A percentile compares a stretch with the other conserved stretches of the same genome.
Evolutionary conservation across 192 early-diverging fungal species (phyloP).

Genomic region (Spizellomyces punctatus): DNA sequence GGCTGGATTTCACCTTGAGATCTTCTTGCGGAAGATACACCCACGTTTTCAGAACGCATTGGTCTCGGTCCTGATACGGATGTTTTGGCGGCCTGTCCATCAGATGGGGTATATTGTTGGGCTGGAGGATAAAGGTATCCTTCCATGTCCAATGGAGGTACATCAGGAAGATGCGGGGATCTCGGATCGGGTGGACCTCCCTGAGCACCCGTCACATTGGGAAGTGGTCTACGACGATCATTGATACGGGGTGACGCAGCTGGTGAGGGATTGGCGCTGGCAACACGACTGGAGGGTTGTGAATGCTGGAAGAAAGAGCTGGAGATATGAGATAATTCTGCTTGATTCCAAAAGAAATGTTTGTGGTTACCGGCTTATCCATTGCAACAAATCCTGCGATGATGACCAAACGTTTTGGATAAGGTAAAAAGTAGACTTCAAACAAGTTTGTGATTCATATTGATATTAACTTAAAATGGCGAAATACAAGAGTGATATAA

Average conservation of each 20-base stretch:
- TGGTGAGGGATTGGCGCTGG: slow-evolving; percentile 18
- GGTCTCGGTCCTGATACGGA: slow-evolving; percentile 10
- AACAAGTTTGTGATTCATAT: no score
- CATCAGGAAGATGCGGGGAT: background rate
- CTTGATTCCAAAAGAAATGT: no score
- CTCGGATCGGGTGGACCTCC: slow-evolving; percentile 13
- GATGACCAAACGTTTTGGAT: no score
- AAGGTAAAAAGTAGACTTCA: no score
- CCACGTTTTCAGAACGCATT: slow-evolving; percentile 4
- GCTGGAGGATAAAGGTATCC: slow-evolving; percentile 12
- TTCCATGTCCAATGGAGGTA: background rate
- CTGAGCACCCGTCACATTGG: background rate
- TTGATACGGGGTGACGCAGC: slow-evolving; percentile 4
- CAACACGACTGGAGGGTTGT: background rate
- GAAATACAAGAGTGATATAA: no score
- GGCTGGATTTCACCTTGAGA: background rate
- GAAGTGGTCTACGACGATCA: slow-evolving; percentile 21
- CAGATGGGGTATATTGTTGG: slow-evolving; percentile 16
- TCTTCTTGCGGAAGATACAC: background rate
- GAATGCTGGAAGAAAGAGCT: no score
- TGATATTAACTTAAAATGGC: no score
- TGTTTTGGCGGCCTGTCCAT: background rate
- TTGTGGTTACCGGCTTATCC: no score
- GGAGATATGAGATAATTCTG: no score
- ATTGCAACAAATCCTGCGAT: no score